These are phyloP conservation scores for Arthrobotrys pseudoclavata DNA, from an alignment of 2,329 filamentous ascomycete species.

Conservation along the genomic window DNA sequence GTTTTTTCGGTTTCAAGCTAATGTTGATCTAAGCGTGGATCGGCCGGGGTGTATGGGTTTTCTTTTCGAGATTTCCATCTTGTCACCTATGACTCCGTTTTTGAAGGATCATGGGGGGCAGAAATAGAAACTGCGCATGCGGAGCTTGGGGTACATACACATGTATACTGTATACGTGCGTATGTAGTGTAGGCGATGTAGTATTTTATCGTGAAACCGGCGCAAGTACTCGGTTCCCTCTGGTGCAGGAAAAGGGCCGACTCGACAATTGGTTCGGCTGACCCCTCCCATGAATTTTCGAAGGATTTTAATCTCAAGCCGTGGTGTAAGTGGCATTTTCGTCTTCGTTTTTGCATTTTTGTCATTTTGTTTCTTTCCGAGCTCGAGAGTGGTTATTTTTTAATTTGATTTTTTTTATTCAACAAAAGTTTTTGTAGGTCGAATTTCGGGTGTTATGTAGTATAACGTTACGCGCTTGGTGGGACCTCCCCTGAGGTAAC, in stretches of 20 bases:
- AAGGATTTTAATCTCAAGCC: slow-evolving; percentile 20
- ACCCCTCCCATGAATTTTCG: slow-evolving; percentile 2
- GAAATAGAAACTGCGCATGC: background rate
- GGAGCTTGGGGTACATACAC: background rate
- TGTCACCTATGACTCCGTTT: background rate
- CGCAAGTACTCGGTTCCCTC: background rate
- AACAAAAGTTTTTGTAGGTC: background rate
- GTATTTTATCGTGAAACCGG: slow-evolving; percentile 2
- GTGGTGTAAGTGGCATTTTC: slow-evolving; percentile 1
- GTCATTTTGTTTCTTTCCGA: background rate
- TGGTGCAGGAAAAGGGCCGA: background rate
- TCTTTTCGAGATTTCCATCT: background rate
- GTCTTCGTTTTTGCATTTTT: background rate
- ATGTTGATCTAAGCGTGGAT: slow-evolving; percentile 6
- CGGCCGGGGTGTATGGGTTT: background rate
- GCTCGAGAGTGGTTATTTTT: background rate
- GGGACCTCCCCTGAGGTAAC: background rate
- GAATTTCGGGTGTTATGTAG: slow-evolving; percentile 23
- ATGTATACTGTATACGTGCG: background rate
- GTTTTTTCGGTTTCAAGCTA: slow-evolving; percentile 23
- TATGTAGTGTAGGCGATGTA: background rate
- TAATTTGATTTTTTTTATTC: slow-evolving; percentile 4
- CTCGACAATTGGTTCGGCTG: background rate
- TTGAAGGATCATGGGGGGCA: background rate
- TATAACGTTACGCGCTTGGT: slow-evolving; percentile 18